These are phyloP conservation scores for Senecio squalidus DNA, from an alignment of 140 eudicot genomes.

Conservation along the genomic window DNA sequence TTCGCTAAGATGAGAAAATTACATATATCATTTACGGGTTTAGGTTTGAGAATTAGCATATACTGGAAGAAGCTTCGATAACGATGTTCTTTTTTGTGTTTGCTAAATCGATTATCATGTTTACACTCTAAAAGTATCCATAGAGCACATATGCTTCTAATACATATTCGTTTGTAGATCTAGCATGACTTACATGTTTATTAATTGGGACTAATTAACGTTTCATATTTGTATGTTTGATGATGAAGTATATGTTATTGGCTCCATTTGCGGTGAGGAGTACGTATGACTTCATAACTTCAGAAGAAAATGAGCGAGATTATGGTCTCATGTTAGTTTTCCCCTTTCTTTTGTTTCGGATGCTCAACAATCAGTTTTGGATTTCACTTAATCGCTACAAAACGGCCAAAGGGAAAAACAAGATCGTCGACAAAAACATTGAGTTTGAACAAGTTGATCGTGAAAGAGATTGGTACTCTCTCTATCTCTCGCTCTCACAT, in stretches of 20 bases:
- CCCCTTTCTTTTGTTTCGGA: conserved; percentile 37
- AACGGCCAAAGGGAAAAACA: conserved; percentile 66
- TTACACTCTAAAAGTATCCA: too few relatives aligned
- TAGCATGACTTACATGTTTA: too few relatives aligned
- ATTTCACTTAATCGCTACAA: conserved; percentile 53
- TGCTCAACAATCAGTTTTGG: conserved; percentile 67
- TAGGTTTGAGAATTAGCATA: too few relatives aligned
- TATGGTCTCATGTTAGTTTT: not conserved
- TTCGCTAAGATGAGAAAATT: too few relatives aligned
- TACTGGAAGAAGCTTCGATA: too few relatives aligned
- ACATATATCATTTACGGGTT: too few relatives aligned
- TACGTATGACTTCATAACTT: conserved; percentile 9
- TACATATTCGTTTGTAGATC: too few relatives aligned
- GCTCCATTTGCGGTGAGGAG: conserved; percentile 43
- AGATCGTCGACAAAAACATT: conserved; percentile 57
- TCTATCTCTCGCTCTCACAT: not conserved
- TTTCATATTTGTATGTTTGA: too few relatives aligned
- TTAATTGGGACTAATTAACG: too few relatives aligned
- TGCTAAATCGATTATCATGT: too few relatives aligned
- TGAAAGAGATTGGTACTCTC: conserved; percentile 53
- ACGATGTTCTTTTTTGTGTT: too few relatives aligned
- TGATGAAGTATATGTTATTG: conserved; percentile 30
- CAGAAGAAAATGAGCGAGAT: conserved; percentile 21
- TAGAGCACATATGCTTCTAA: too few relatives aligned
- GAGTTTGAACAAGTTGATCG: conserved; percentile 86